A percentile compares a stretch with the other conserved stretches of the same genome.
phyloP scores from a whole-genome alignment of 768 basidiomycete species.

The Lactifluus piperatus region DNA sequence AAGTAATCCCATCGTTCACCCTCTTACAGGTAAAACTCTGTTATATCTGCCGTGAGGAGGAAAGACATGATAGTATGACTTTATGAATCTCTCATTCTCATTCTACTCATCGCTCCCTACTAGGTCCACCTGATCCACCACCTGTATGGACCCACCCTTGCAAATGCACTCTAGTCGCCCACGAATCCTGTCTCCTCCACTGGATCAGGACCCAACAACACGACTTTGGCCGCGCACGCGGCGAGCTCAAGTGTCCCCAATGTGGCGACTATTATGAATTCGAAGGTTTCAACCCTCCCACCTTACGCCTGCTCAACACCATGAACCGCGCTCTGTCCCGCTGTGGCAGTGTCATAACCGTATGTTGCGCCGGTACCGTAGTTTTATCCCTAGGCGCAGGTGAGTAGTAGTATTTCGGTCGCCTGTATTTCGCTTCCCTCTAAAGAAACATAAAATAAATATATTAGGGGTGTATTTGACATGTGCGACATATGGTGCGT shows the following conservation, averaged over 20 bases:
- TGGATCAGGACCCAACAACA: conserved; percentile 72
- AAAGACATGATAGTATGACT: conserved; percentile 37
- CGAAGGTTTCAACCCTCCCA: conserved; percentile 50
- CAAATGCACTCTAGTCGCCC: conserved; percentile 70
- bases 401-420: too few relatives aligned
- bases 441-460: too few relatives aligned
- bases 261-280: conserved; percentile 60
- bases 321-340: conserved; percentile 43
- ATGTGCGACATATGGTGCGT: conserved; percentile 61
- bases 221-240: conserved; percentile 40
- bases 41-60: conserved; percentile 75
- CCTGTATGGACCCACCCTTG: conserved; percentile 73
- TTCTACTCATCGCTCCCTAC: neutral
- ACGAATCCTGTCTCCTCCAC: conserved; percentile 68
- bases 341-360: conserved; percentile 44
- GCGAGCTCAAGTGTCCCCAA: conserved; percentile 75
- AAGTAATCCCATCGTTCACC: neutral
- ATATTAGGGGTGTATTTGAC: conserved; percentile 41
- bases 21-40: conserved; percentile 54
- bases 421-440: too few relatives aligned
- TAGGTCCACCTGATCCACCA: conserved; percentile 41
- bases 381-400: conserved; percentile 53
- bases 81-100: neutral
- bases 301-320: conserved; percentile 42
- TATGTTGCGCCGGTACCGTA: conserved; percentile 41